Evolutionary conservation across 2,329 filamentous ascomycete genomes (phyloP).

Genomic region (Aplosporella prunicola): DNA sequence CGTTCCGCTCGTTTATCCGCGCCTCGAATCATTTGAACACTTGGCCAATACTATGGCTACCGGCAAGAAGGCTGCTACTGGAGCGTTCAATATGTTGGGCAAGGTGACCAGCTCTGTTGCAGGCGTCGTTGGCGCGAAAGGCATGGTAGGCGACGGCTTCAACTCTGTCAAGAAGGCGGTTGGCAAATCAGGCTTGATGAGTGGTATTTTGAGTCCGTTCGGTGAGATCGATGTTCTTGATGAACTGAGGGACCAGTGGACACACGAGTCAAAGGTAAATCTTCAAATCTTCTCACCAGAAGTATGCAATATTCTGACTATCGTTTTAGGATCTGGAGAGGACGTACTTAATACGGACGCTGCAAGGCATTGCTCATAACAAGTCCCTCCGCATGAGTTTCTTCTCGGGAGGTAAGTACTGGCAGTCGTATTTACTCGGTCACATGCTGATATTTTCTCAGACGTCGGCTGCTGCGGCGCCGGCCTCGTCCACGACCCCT

Average conservation of each 20-base stretch:
- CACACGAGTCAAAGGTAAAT: constrained; percentile 78
- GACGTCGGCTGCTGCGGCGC: constrained; percentile 86
- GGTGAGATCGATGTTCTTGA: constrained; percentile 92
- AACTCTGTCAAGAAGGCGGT: constrained; percentile 93
- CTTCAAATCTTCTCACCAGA: background rate
- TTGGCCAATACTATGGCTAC: constrained; percentile 85
- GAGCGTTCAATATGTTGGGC: constrained; percentile 89
- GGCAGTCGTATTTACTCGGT: constrained; percentile 3
- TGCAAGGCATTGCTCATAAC: constrained; percentile 90
- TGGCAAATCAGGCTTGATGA: constrained; percentile 92
- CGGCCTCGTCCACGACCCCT: constrained; percentile 86
- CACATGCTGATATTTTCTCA: constrained; percentile 21
- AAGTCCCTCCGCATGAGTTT: constrained; percentile 97
- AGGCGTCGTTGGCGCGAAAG: constrained; percentile 89
- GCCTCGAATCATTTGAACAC: constrained; percentile 83
- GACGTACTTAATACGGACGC: constrained; percentile 89
- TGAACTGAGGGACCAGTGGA: constrained; percentile 94
- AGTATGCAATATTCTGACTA: constrained; percentile 13
- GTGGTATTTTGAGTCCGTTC: constrained; percentile 88
- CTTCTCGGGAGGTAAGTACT: constrained; percentile 63
- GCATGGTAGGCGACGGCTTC: constrained; percentile 86
- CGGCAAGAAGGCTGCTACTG: constrained; percentile 93
- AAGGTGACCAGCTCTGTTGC: constrained; percentile 93
- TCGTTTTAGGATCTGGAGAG: constrained; percentile 67
- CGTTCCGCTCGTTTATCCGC: constrained; percentile 81